Evolutionary conservation across 768 basidiomycete genomes (phyloP).

Genomic region (Boletus sp.): DNA sequence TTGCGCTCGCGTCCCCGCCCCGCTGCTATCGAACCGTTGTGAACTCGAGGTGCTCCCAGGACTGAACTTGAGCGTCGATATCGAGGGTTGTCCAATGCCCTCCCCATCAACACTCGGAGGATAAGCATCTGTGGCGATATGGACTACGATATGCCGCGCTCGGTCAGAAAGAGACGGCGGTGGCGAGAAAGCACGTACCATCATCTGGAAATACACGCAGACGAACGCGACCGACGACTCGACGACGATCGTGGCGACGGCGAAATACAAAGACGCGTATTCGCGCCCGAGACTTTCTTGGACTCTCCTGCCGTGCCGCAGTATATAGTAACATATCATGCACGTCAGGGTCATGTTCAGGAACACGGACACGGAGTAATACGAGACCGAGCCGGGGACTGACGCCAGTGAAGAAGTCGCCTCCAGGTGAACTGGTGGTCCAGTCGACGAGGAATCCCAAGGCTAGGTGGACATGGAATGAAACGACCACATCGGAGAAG

Average conservation of each 20-base stretch:
- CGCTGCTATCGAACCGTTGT: background rate
- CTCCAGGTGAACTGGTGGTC: too few relatives aligned
- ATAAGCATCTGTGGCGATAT: too few relatives aligned
- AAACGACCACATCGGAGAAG: too few relatives aligned
- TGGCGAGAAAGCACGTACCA: background rate
- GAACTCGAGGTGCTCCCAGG: background rate
- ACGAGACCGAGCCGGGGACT: too few relatives aligned
- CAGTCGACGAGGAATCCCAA: too few relatives aligned
- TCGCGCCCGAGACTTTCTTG: constrained; percentile 13
- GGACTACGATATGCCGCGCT: background rate
- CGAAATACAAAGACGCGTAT: constrained; percentile 17
- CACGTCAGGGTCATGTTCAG: too few relatives aligned
- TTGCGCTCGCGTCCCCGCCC: background rate
- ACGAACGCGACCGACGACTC: constrained; percentile 19
- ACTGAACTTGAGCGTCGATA: constrained; percentile 10
- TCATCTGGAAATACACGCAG: constrained; percentile 17
- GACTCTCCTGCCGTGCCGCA: background rate
- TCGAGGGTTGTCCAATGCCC: background rate
- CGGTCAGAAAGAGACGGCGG: background rate
- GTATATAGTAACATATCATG: too few relatives aligned
- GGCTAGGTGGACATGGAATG: too few relatives aligned
- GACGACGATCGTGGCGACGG: constrained; percentile 10
- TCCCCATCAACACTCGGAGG: too few relatives aligned
- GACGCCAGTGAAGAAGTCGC: too few relatives aligned
- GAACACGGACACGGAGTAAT: too few relatives aligned